Evolutionary conservation across 2,329 filamentous ascomycete genomes (phyloP).

Genomic region (Venturia effusa): DNA sequence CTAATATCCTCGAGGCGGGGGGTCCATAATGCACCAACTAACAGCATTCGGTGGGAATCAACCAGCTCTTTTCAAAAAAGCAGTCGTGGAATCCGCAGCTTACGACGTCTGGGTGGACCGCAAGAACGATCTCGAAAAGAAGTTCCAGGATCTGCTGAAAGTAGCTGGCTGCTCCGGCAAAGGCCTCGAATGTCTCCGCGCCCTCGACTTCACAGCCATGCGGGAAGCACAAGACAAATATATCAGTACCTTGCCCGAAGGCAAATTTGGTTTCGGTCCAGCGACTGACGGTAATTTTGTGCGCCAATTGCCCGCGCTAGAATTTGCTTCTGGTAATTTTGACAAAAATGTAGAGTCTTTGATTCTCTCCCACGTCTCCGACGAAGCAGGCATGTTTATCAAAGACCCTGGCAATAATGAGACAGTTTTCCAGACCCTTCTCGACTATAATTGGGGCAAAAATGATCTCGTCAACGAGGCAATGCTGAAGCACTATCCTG

Average conservation of each 20-base stretch:
- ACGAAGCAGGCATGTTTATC: conserved; percentile 9
- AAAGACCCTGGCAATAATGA: neutral
- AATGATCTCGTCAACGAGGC: neutral
- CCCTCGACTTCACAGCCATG: neutral
- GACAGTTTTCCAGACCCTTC: neutral
- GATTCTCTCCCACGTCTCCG: conserved; percentile 6
- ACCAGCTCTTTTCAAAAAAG: conserved; percentile 33
- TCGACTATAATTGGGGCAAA: conserved; percentile 5
- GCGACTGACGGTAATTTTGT: conserved; percentile 10
- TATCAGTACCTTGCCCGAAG: neutral
- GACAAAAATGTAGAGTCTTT: conserved; percentile 8
- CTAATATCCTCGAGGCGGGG: conserved; percentile 24
- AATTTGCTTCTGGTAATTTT: conserved; percentile 9
- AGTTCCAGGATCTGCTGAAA: neutral
- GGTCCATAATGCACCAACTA: conserved; percentile 40
- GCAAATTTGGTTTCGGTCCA: conserved; percentile 9
- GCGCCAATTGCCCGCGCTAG: conserved; percentile 6
- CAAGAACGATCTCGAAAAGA: conserved; percentile 7
- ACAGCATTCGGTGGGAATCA: conserved; percentile 32
- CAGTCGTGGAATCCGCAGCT: conserved; percentile 25
- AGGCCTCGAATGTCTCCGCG: conserved; percentile 8
- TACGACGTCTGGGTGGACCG: neutral
- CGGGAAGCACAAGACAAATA: conserved; percentile 3
- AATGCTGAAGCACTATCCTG: conserved; percentile 2
- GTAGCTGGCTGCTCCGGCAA: conserved; percentile 8